Evolutionary conservation across 345 rosid genomes (phyloP).

Genomic region (Salix udensis): DNA sequence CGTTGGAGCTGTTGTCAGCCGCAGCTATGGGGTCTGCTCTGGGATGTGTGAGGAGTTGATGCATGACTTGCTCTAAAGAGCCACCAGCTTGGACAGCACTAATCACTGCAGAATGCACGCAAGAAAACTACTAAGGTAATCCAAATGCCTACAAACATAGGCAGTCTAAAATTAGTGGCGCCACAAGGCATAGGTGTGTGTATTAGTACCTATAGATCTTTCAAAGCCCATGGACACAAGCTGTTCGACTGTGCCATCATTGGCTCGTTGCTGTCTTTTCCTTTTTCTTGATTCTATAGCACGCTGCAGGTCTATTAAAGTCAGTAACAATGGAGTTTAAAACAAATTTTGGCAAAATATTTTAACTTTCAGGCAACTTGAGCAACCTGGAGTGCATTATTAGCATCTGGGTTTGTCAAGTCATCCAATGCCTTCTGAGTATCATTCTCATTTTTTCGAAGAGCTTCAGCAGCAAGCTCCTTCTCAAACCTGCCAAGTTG

Average conservation of each 20-base stretch:
- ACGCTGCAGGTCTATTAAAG: conserved; percentile 35
- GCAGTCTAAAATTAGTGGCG: neutral
- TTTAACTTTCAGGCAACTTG: neutral
- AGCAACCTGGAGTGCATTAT: conserved; percentile 60
- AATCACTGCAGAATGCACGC: conserved; percentile 38
- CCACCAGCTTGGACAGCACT: conserved; percentile 54
- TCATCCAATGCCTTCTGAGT: conserved; percentile 78
- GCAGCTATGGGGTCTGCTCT: conserved; percentile 17
- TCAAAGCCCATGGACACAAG: conserved; percentile 94
- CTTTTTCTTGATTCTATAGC: conserved; percentile 69
- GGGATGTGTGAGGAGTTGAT: conserved; percentile 40
- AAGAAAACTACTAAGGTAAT: conserved; percentile 6
- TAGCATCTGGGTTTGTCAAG: conserved; percentile 66
- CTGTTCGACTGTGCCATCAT: conserved; percentile 38
- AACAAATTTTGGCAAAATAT: neutral
- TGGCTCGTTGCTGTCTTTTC: conserved; percentile 44
- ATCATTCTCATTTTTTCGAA: conserved; percentile 83
- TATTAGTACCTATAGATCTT: conserved; percentile 53
- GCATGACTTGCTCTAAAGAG: conserved; percentile 46
- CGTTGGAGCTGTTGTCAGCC: conserved; percentile 4
- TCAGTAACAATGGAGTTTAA: neutral
- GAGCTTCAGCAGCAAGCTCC: conserved; percentile 86
- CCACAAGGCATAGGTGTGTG: neutral
- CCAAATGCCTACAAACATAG: neutral
- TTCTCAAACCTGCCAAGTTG: conserved; percentile 64